A percentile compares a stretch with the other conserved stretches of the same genome.
Conservation (phyloP, 306 rosid species). For the Trifolium fragiferum region DNA sequence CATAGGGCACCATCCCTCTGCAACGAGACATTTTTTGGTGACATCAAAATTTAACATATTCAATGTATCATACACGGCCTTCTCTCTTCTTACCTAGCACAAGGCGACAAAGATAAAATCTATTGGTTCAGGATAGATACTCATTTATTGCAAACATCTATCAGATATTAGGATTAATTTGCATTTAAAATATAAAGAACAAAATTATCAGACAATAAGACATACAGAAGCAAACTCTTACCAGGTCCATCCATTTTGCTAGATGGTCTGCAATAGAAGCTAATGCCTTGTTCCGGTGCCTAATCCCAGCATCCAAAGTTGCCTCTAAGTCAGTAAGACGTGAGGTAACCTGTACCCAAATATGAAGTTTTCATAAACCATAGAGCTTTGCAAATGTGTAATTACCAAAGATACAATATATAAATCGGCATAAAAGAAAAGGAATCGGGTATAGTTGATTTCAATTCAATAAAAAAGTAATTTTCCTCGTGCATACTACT, state of each 20-base stretch:
- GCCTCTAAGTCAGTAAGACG: conserved; percentile 90
- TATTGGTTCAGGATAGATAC: conserved; percentile 41
- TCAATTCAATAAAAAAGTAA: conserved; percentile 18
- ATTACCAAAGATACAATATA: not conserved
- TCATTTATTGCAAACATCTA: conserved; percentile 9
- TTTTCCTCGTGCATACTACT: not conserved
- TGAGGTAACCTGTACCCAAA: conserved; percentile 72
- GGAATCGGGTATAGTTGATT: conserved; percentile 1
- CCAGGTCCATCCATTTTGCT: conserved; percentile 90
- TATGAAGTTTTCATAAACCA: conserved; percentile 16
- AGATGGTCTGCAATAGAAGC: conserved; percentile 74
- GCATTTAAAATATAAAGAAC: conserved; percentile 33
- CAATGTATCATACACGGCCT: conserved; percentile 93
- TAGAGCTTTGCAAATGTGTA: conserved; percentile 17
- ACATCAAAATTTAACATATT: conserved; percentile 98
- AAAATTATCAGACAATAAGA: conserved; percentile 35
- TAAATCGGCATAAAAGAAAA: conserved; percentile 31
- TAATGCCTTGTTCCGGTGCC: conserved; percentile 91
- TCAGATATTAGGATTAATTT: conserved; percentile 30
- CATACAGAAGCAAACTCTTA: conserved; percentile 44
- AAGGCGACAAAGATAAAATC: conserved; percentile 47
- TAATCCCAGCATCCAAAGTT: conserved; percentile 89
- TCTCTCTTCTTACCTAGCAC: conserved; percentile 94
- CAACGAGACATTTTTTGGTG: conserved; percentile 97
- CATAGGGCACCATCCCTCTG: conserved; percentile 98